These are phyloP conservation scores for Sordariomycetes sp. DNA, from an alignment of 2,329 filamentous ascomycete species.

Conservation along the genomic window DNA sequence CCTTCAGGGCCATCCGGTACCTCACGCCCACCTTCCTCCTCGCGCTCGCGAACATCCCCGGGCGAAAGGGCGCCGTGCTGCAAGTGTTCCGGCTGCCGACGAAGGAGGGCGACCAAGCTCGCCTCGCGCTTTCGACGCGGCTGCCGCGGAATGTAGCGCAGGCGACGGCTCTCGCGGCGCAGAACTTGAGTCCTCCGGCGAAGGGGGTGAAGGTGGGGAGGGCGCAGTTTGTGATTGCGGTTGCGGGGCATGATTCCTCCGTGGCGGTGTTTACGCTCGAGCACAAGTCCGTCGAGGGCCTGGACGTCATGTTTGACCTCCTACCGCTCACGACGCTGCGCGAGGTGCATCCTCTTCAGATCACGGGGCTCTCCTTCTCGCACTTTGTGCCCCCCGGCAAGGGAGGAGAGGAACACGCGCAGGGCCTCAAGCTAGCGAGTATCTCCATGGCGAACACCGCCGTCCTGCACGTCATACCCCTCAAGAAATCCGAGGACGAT, in stretches of 20 bases:
- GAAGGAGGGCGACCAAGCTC: conserved; percentile 17
- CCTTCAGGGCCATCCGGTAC: conserved; percentile 46
- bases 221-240: conserved; percentile 67
- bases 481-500: conserved; percentile 32
- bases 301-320: conserved; percentile 38
- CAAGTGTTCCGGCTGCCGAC: conserved; percentile 41
- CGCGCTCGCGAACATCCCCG: conserved; percentile 44
- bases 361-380: conserved; percentile 47
- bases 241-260: conserved; percentile 68
- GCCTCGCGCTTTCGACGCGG: conserved; percentile 35
- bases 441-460: conserved; percentile 71
- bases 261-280: conserved; percentile 69
- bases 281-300: conserved; percentile 33
- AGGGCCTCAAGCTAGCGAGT: conserved; percentile 59
- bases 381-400: conserved; percentile 39
- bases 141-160: conserved; percentile 59
- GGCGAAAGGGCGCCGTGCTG: conserved; percentile 41
- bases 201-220: conserved; percentile 39
- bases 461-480: conserved; percentile 65
- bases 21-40: conserved; percentile 43
- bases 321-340: conserved; percentile 38
- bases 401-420: conserved; percentile 29
- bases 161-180: conserved; percentile 66
- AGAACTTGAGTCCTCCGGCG: conserved; percentile 46
- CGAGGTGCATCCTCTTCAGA: conserved; percentile 40